These are phyloP conservation scores for Diutina neorugosa DNA, from an alignment of 1,139 yeast species.

Conservation along the genomic window DNA sequence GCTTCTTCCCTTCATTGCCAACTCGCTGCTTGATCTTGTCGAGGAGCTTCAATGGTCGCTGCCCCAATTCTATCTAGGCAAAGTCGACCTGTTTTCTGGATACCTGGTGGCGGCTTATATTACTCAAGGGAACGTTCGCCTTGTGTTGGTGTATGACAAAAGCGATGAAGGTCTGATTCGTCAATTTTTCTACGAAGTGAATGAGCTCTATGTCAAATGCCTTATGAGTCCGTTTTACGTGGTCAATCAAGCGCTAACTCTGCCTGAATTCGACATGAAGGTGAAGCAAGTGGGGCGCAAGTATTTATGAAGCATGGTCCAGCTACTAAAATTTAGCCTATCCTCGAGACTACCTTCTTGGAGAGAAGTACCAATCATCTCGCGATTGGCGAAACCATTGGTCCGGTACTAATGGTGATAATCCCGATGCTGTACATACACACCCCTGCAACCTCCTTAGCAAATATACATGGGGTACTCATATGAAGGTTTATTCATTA, in stretches of 20 bases:
- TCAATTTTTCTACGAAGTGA: constrained; percentile 74
- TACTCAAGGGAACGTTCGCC: constrained; percentile 80
- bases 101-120: constrained; percentile 69
- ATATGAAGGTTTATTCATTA: not conserved
- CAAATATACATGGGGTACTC: no score
- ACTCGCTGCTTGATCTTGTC: constrained; percentile 77
- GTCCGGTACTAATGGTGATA: not conserved
- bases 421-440: not conserved
- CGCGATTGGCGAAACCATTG: no score
- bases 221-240: constrained; percentile 79
- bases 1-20: constrained; percentile 76
- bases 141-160: constrained; percentile 65
- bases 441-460: not conserved
- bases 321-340: no score
- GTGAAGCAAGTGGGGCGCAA: constrained; percentile 66
- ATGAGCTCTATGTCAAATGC: constrained; percentile 81
- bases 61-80: constrained; percentile 54
- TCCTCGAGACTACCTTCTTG: no score
- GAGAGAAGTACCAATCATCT: no score
- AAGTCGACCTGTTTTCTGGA: constrained; percentile 79
- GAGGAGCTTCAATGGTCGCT: constrained; percentile 83
- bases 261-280: constrained; percentile 65
- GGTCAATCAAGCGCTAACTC: constrained; percentile 61
- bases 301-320: constrained; percentile 46
- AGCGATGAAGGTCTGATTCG: constrained; percentile 64